phyloP scores from a whole-genome alignment of 139 green algal species.

The Edaphochlamys debaryana region DNA sequence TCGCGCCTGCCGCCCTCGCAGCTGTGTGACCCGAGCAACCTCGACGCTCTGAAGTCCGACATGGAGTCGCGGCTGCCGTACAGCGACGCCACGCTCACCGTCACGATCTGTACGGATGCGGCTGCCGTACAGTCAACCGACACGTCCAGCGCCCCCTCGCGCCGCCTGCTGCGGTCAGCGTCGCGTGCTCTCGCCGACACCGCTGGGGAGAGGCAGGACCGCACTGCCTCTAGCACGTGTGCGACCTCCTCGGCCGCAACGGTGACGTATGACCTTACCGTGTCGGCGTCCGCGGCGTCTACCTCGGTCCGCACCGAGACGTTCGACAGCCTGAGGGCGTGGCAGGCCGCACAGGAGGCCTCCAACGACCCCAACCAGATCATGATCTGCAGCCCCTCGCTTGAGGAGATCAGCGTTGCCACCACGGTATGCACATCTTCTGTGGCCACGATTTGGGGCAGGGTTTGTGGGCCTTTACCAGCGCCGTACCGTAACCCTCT shows the following conservation, averaged over 20 bases:
- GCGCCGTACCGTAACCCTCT: no score
- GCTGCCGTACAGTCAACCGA: not conserved
- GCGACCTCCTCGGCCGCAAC: not conserved
- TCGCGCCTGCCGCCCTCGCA: not conserved
- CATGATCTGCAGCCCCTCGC: not conserved
- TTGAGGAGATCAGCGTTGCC: conserved; percentile 13
- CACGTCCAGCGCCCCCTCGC: not conserved
- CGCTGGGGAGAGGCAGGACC: not conserved
- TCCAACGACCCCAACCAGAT: not conserved
- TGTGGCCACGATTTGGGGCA: no score
- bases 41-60: not conserved
- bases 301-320: not conserved
- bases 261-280: not conserved
- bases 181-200: not conserved
- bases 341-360: conserved; percentile 10
- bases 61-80: conserved; percentile 2
- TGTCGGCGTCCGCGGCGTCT: not conserved
- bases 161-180: not conserved
- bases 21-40: not conserved
- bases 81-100: not conserved
- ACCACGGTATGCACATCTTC: conserved; percentile 16
- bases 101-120: not conserved
- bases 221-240: not conserved
- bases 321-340: conserved; percentile 18
- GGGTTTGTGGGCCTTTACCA: no score